phyloP scores from a whole-genome alignment of 345 rosid genomes.

The Moricandia arvensis region DNA sequence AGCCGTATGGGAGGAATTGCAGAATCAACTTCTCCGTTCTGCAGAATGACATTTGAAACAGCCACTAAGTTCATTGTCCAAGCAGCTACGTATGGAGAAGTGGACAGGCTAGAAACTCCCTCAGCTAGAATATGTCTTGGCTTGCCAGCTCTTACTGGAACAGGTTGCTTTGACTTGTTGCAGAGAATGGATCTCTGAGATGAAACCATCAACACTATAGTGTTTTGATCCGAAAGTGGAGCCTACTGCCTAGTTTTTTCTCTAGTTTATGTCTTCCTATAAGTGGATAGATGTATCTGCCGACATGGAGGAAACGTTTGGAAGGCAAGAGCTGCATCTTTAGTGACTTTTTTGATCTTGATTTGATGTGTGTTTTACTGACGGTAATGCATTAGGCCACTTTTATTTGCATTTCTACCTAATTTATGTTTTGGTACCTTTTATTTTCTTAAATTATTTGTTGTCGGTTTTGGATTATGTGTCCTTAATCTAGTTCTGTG shows the following conservation, averaged over 20 bases:
- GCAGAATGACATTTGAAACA: conserved; percentile 92
- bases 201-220: background rate
- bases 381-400: background rate
- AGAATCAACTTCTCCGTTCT: conserved; percentile 72
- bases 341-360: conserved; percentile 12
- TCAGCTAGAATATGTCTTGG: conserved; percentile 92
- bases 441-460: background rate
- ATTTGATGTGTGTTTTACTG: conserved; percentile 20
- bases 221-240: conserved; percentile 5
- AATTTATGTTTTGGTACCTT: background rate
- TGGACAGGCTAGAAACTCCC: conserved; percentile 73
- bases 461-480: conserved; percentile 2
- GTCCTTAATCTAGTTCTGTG: background rate
- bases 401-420: background rate
- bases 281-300: conserved; percentile 19
- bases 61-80: conserved; percentile 91
- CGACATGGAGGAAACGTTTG: conserved; percentile 30
- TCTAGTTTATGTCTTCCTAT: background rate
- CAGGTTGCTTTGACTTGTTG: conserved; percentile 85
- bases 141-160: conserved; percentile 84
- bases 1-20: conserved; percentile 87
- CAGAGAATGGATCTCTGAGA: conserved; percentile 46
- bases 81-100: conserved; percentile 70
- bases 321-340: conserved; percentile 15
- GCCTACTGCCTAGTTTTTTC: conserved; percentile 11